Evolutionary conservation across 1,284 basidiomycete genomes (phyloP).

Genomic region (Fomitiporia mediterranea): DNA sequence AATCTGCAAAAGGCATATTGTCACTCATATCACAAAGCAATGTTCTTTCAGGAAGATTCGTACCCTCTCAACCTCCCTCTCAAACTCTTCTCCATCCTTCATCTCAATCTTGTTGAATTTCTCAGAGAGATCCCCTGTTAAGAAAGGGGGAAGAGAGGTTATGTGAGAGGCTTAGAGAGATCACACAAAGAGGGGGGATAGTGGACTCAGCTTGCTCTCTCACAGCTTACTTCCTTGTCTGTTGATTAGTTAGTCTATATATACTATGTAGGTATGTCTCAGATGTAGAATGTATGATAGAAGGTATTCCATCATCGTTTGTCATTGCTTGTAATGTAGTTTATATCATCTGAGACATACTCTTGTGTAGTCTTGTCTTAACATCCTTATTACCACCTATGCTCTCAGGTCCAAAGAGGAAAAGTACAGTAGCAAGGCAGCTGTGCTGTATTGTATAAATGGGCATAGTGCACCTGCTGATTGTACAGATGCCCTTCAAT

Average conservation of each 20-base stretch:
- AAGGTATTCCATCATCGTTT: too few relatives aligned
- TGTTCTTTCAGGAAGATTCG: background rate
- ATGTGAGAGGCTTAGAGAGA: too few relatives aligned
- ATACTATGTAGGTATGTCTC: too few relatives aligned
- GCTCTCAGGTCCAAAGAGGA: conserved; percentile 6
- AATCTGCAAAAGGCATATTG: conserved; percentile 6
- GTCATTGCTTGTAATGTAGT: too few relatives aligned
- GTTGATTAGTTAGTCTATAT: too few relatives aligned
- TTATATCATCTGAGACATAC: too few relatives aligned
- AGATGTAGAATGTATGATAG: too few relatives aligned
- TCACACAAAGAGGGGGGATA: too few relatives aligned
- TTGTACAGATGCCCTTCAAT: background rate
- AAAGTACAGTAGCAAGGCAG: background rate
- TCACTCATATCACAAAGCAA: background rate
- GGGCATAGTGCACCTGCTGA: conserved; percentile 5
- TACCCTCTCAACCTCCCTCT: conserved; percentile 1
- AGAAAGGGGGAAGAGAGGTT: too few relatives aligned
- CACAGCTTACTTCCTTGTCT: too few relatives aligned
- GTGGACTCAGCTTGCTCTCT: too few relatives aligned
- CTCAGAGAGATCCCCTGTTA: conserved; percentile 7
- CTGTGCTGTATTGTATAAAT: conserved; percentile 4
- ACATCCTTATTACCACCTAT: conserved; percentile 8
- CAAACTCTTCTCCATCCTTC: background rate
- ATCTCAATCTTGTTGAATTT: background rate
- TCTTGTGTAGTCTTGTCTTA: too few relatives aligned